A percentile compares a stretch with the other conserved stretches of the same genome.
phyloP scores from a whole-genome alignment of 768 basidiomycete species.

The Boletus patriciae region DNA sequence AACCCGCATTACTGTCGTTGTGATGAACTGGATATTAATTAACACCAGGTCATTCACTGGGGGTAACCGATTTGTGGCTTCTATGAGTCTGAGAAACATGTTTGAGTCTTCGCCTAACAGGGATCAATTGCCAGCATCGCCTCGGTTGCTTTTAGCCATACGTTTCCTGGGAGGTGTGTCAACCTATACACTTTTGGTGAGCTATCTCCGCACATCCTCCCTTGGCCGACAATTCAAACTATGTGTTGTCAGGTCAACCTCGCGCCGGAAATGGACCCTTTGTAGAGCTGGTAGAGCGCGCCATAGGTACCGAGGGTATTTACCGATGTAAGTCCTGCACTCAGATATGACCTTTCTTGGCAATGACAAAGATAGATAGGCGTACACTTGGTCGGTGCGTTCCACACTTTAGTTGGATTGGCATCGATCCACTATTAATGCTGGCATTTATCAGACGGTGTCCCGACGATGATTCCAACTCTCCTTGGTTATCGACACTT shows the following conservation, averaged over 20 bases:
- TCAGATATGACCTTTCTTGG: not conserved
- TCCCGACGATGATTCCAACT: constrained; percentile 50
- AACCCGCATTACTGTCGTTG: not conserved
- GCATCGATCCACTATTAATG: not conserved
- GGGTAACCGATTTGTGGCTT: constrained; percentile 24
- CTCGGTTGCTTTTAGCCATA: constrained; percentile 33
- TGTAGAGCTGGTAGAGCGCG: constrained; percentile 40
- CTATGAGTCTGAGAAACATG: not conserved
- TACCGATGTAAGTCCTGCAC: constrained; percentile 38
- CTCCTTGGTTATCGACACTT: constrained; percentile 49
- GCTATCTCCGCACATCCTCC: not conserved
- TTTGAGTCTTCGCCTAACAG: constrained; percentile 17
- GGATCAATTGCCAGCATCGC: constrained; percentile 43
- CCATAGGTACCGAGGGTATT: constrained; percentile 38
- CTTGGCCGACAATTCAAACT: not conserved
- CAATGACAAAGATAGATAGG: constrained; percentile 24
- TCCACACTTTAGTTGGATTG: not conserved
- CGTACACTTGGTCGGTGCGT: constrained; percentile 46
- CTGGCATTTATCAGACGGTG: constrained; percentile 41
- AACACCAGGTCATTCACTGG: constrained; percentile 41
- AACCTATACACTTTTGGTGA: constrained; percentile 48
- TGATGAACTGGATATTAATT: constrained; percentile 1
- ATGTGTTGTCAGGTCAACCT: constrained; percentile 46
- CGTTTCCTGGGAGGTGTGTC: constrained; percentile 27
- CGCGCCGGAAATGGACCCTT: constrained; percentile 45